Evolutionary conservation across 1,284 basidiomycete species (phyloP).

Genomic region (Xerocomus minutiporus): DNA sequence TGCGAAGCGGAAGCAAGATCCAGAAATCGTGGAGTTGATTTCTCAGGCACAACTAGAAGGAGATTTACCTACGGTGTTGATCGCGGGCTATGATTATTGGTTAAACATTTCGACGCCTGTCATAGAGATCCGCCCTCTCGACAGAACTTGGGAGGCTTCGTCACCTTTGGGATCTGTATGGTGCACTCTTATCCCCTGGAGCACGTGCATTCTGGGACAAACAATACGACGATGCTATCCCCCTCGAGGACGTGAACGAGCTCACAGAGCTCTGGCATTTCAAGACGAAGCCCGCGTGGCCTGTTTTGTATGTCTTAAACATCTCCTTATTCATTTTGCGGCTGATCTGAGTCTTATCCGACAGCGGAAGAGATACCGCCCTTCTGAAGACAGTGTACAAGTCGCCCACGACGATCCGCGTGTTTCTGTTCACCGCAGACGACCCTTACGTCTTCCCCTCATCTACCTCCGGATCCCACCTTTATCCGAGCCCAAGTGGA

Average conservation of each 20-base stretch:
- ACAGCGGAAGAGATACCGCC: conserved; percentile 76
- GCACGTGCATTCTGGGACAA: conserved; percentile 87
- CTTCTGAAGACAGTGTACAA: conserved; percentile 96
- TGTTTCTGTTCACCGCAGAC: conserved; percentile 93
- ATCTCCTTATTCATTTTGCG: too few relatives aligned
- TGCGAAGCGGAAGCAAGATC: neutral
- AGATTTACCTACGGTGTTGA: neutral
- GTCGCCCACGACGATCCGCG: conserved; percentile 90
- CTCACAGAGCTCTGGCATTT: conserved; percentile 79
- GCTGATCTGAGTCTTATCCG: too few relatives aligned
- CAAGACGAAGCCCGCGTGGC: too few relatives aligned
- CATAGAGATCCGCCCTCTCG: neutral
- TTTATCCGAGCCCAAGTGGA: conserved; percentile 94
- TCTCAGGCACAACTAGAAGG: neutral
- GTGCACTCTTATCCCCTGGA: conserved; percentile 80
- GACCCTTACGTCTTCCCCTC: conserved; percentile 82
- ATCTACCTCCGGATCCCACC: conserved; percentile 53
- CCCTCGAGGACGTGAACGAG: conserved; percentile 90
- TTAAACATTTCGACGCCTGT: neutral
- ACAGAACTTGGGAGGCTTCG: neutral
- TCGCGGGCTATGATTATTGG: neutral
- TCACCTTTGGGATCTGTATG: conserved; percentile 87
- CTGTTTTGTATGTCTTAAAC: too few relatives aligned
- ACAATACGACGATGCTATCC: conserved; percentile 76
- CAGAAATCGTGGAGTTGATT: neutral